Evolutionary conservation across 1,284 basidiomycete species (phyloP).

Genomic region (Moniliophthora roreri): DNA sequence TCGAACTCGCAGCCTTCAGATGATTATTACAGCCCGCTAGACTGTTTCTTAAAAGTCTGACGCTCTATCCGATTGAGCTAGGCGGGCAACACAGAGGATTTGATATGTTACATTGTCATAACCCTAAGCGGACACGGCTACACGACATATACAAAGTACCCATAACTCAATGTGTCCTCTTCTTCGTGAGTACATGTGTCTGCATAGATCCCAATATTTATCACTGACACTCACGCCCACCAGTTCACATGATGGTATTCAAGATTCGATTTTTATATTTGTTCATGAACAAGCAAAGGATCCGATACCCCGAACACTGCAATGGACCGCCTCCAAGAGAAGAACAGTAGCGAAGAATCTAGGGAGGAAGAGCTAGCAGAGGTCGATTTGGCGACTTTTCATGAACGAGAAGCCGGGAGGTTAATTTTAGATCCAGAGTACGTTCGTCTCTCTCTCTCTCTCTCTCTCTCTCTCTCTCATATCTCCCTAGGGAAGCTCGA

Average conservation of each 20-base stretch:
- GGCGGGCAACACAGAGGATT: conserved; percentile 52
- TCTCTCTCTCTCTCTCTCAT: not conserved
- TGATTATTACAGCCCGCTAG: conserved; percentile 24
- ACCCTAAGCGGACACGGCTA: no score
- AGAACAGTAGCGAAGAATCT: not conserved
- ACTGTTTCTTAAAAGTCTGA: conserved; percentile 55
- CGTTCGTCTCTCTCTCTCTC: not conserved
- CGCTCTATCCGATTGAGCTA: conserved; percentile 88
- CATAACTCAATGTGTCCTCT: no score
- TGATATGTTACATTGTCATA: no score
- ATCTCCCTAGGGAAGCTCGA: conserved; percentile 38
- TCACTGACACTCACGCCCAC: no score
- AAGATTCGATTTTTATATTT: no score
- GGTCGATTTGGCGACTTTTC: conserved; percentile 21
- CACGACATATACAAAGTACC: no score
- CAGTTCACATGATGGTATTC: no score
- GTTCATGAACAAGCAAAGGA: no score
- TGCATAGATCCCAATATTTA: no score
- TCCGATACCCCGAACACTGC: not conserved
- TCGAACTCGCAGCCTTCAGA: conserved; percentile 81
- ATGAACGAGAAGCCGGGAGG: conserved; percentile 38
- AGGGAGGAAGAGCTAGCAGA: not conserved
- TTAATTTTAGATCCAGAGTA: conserved; percentile 42
- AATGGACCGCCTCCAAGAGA: not conserved
- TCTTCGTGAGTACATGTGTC: no score